These are phyloP conservation scores for Juglanconis oblonga DNA, from an alignment of 2,329 filamentous ascomycete genomes.

Conservation along the genomic window DNA sequence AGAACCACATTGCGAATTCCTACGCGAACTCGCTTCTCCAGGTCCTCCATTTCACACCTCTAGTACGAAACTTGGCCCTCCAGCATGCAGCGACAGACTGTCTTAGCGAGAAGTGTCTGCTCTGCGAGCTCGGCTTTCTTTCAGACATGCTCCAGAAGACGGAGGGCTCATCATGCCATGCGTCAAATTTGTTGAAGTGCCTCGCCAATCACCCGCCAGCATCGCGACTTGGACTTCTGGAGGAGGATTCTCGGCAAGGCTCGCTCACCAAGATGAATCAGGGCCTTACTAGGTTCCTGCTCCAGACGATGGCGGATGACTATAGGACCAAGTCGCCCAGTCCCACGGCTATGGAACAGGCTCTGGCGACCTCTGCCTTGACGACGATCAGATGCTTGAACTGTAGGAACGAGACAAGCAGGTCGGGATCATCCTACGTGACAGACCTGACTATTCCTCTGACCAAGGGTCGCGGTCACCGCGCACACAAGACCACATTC, in stretches of 20 bases:
- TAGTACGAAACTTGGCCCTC: slow-evolving; percentile 82
- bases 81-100: slow-evolving; percentile 87
- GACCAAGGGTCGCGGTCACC: slow-evolving; percentile 44
- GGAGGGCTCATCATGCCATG: slow-evolving; percentile 89
- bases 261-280: slow-evolving; percentile 82
- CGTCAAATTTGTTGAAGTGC: slow-evolving; percentile 89
- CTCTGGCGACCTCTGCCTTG: slow-evolving; percentile 69
- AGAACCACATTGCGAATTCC: slow-evolving; percentile 95
- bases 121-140: slow-evolving; percentile 92
- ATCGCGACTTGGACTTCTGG: slow-evolving; percentile 73
- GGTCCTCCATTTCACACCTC: slow-evolving; percentile 83
- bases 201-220: slow-evolving; percentile 81
- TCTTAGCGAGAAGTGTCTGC: slow-evolving; percentile 74
- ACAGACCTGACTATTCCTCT: slow-evolving; percentile 84
- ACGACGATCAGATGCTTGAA: slow-evolving; percentile 79
- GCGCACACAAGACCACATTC: slow-evolving; percentile 63
- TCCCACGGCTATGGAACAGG: slow-evolving; percentile 67
- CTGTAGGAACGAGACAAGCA: slow-evolving; percentile 81
- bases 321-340: slow-evolving; percentile 65
- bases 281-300: slow-evolving; percentile 77
- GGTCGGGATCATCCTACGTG: slow-evolving; percentile 74
- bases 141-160: slow-evolving; percentile 99
- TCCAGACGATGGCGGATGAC: slow-evolving; percentile 77
- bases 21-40: slow-evolving; percentile 93
- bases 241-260: slow-evolving; percentile 74